Evolutionary conservation across 805 yeast genomes (phyloP).

Genomic region (Scheffersomyces coipomensis): DNA sequence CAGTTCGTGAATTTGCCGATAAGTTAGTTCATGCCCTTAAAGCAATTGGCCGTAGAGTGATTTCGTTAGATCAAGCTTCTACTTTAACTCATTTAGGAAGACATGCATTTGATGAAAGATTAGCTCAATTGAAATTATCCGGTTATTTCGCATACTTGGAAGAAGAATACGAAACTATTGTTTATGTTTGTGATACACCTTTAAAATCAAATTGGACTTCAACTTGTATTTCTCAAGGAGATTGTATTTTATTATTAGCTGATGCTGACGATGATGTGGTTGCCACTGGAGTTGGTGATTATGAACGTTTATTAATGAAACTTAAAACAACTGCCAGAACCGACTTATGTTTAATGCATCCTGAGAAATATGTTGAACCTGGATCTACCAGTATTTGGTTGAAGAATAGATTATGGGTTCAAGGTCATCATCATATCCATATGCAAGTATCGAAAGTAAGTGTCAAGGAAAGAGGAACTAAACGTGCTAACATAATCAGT

Average conservation of each 20-base stretch:
- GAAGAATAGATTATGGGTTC: slow-evolving; percentile 84
- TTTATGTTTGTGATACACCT: slow-evolving; percentile 85
- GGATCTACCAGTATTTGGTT: slow-evolving; percentile 88
- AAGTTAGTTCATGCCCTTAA: slow-evolving; percentile 69
- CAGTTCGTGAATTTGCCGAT: slow-evolving; percentile 81
- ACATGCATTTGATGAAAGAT: slow-evolving; percentile 82
- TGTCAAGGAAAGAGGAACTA: slow-evolving; percentile 3
- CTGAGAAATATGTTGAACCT: slow-evolving; percentile 76
- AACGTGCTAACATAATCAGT: slow-evolving; percentile 20
- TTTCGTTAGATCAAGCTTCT: slow-evolving; percentile 80
- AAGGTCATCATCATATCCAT: slow-evolving; percentile 89
- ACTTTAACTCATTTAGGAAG: slow-evolving; percentile 79
- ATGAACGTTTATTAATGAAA: slow-evolving; percentile 71
- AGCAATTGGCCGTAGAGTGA: slow-evolving; percentile 68
- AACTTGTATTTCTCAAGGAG: slow-evolving; percentile 93
- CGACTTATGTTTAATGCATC: slow-evolving; percentile 80
- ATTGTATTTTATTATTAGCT: slow-evolving; percentile 85
- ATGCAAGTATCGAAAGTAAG: slow-evolving; percentile 41
- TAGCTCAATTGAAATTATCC: slow-evolving; percentile 80
- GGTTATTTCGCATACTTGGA: slow-evolving; percentile 91
- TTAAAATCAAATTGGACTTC: slow-evolving; percentile 85
- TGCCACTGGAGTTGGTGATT: slow-evolving; percentile 76
- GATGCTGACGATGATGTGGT: slow-evolving; percentile 65
- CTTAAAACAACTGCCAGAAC: slow-evolving; percentile 83
- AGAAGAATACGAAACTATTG: slow-evolving; percentile 82